These are phyloP conservation scores for Colletotrichum sp. DNA, from an alignment of 2,329 filamentous ascomycete species.

Conservation along the genomic window DNA sequence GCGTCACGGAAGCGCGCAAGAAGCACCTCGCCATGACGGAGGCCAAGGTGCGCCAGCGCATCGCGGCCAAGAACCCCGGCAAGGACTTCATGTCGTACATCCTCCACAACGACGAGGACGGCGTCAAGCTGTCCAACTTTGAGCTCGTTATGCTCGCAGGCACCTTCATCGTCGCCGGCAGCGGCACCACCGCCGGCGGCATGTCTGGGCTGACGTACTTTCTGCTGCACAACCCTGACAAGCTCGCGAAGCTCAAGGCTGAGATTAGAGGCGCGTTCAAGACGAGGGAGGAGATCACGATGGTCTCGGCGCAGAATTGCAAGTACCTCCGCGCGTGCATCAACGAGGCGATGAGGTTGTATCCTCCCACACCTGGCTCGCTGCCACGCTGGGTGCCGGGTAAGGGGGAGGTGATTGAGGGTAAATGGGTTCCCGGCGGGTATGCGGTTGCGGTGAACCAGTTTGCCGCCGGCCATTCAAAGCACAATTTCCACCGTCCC, in stretches of 20 bases:
- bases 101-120: neutral
- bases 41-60: neutral
- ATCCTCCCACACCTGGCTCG: neutral
- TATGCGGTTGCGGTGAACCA: neutral
- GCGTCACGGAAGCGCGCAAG: neutral
- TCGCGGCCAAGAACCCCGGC: neutral
- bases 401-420: neutral
- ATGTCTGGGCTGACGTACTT: neutral
- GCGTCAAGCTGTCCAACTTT: neutral
- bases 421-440: neutral
- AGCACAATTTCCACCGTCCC: neutral
- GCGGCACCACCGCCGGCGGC: neutral
- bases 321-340: neutral
- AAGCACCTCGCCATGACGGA: neutral
- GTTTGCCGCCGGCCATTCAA: neutral
- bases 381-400: neutral
- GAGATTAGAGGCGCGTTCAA: neutral
- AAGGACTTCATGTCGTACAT: conserved; percentile 5
- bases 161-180: neutral
- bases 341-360: neutral
- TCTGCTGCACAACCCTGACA: neutral
- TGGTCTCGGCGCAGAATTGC: neutral
- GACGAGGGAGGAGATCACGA: neutral
- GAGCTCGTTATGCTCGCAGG: neutral
- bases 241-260: neutral